These are phyloP conservation scores for Neurospora sp. DNA, from an alignment of 495 filamentous ascomycete species.

Conservation along the genomic window DNA sequence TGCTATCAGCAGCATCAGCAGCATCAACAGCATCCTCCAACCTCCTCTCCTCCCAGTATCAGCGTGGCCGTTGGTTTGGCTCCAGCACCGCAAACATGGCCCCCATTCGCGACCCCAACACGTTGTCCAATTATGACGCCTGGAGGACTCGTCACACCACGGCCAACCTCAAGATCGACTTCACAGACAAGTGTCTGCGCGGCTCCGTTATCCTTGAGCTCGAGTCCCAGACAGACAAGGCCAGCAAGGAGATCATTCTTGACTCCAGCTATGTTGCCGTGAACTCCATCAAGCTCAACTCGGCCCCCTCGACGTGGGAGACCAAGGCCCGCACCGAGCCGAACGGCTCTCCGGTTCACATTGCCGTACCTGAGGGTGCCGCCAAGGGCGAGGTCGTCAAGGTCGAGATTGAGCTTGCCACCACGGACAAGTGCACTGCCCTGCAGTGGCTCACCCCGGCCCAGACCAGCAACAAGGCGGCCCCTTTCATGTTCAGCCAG, in stretches of 20 bases:
- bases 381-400: conserved; percentile 52
- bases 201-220: conserved; percentile 69
- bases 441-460: conserved; percentile 86
- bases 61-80: conserved; percentile 19
- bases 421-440: conserved; percentile 80
- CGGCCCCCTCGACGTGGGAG: conserved; percentile 49
- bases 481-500: conserved; percentile 96
- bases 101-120: conserved; percentile 72
- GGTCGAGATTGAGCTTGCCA: conserved; percentile 50
- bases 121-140: conserved; percentile 79
- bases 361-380: conserved; percentile 54
- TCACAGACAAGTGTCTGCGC: conserved; percentile 59
- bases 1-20: neutral
- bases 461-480: conserved; percentile 86
- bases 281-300: conserved; percentile 52
- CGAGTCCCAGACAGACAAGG: conserved; percentile 57
- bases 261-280: conserved; percentile 79
- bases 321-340: conserved; percentile 59
- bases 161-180: conserved; percentile 71
- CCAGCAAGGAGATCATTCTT: conserved; percentile 66
- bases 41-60: neutral
- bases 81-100: conserved; percentile 37
- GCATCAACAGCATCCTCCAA: conserved; percentile 8
- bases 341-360: conserved; percentile 69
- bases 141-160: conserved; percentile 74